Conservation (phyloP, 805 yeast species). For the Metschnikowia bowlesiae region DNA sequence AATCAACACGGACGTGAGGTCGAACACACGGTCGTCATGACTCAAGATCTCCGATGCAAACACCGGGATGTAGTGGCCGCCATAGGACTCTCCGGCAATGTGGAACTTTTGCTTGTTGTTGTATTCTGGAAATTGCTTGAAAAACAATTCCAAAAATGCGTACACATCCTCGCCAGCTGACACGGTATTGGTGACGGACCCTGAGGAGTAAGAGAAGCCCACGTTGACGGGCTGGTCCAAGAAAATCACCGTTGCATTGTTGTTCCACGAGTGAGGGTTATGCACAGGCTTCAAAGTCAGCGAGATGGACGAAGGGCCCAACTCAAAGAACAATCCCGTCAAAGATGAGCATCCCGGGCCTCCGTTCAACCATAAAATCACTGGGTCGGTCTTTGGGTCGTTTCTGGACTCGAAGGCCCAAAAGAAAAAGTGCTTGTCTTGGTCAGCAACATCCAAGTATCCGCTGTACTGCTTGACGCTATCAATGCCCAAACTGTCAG, state of each 20-base stretch:
- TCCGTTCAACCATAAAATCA: slow-evolving; percentile 89
- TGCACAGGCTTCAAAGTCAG: slow-evolving; percentile 61
- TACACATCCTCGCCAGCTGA: slow-evolving; percentile 87
- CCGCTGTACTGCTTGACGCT: slow-evolving; percentile 80
- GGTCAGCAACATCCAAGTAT: slow-evolving; percentile 73
- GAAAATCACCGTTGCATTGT: slow-evolving; percentile 83
- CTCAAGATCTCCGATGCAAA: slow-evolving; percentile 77
- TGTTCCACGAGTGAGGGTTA: slow-evolving; percentile 89
- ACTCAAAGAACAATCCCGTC: slow-evolving; percentile 85
- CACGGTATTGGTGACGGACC: slow-evolving; percentile 60
- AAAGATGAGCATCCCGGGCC: slow-evolving; percentile 95
- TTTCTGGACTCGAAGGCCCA: slow-evolving; percentile 84
- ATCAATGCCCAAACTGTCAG: slow-evolving; percentile 62
- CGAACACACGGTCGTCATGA: slow-evolving; percentile 37
- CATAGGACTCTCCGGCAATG: slow-evolving; percentile 91
- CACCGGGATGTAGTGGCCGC: slow-evolving; percentile 90
- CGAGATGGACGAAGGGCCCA: slow-evolving; percentile 81
- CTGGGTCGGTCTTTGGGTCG: slow-evolving; percentile 75
- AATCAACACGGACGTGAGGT: slow-evolving; percentile 59
- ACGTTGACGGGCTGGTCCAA: slow-evolving; percentile 93
- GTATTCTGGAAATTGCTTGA: slow-evolving; percentile 76
- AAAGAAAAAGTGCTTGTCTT: slow-evolving; percentile 87
- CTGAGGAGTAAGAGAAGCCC: slow-evolving; percentile 79
- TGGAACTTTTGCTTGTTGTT: slow-evolving; percentile 52
- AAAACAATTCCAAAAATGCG: slow-evolving; percentile 78